phyloP scores from a whole-genome alignment of 768 basidiomycete species.

The Collybiopsis confluens region DNA sequence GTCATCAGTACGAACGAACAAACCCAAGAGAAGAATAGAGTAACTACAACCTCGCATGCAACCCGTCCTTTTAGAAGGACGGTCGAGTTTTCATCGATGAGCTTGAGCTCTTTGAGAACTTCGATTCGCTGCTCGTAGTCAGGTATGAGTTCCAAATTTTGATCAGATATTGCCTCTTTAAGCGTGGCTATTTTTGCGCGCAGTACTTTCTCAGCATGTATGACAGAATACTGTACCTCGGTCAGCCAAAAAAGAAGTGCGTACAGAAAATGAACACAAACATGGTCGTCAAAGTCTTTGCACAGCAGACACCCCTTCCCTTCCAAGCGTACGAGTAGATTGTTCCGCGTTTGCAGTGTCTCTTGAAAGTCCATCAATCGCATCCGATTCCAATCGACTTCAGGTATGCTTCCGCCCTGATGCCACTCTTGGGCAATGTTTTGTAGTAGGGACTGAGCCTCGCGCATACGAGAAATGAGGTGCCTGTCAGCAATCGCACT shows the following conservation, averaged over 20 bases:
- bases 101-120: constrained; percentile 86
- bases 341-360: constrained; percentile 54
- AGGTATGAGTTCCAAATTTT: constrained; percentile 93
- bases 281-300: constrained; percentile 69
- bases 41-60: constrained; percentile 81
- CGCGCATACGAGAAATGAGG: constrained; percentile 57
- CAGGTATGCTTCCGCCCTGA: constrained; percentile 44
- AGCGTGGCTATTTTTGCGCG: constrained; percentile 71
- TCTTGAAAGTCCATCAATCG: constrained; percentile 93
- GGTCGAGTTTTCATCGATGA: constrained; percentile 94
- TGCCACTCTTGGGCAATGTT: constrained; percentile 55
- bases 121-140: constrained; percentile 95
- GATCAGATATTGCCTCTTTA: constrained; percentile 87
- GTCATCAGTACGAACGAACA: too few species aligned
- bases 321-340: constrained; percentile 38
- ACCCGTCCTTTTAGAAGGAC: constrained; percentile 95
- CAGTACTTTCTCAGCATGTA: constrained; percentile 76
- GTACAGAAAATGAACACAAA: constrained; percentile 31
- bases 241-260: background rate
- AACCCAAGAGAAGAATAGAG: background rate
- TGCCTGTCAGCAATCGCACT: constrained; percentile 65
- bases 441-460: constrained; percentile 48
- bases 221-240: constrained; percentile 74
- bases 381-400: constrained; percentile 83
- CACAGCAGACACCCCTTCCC: constrained; percentile 54